Evolutionary conservation across 2,329 filamentous ascomycete species (phyloP).

Genomic region (Geoglossum cookeanum): DNA sequence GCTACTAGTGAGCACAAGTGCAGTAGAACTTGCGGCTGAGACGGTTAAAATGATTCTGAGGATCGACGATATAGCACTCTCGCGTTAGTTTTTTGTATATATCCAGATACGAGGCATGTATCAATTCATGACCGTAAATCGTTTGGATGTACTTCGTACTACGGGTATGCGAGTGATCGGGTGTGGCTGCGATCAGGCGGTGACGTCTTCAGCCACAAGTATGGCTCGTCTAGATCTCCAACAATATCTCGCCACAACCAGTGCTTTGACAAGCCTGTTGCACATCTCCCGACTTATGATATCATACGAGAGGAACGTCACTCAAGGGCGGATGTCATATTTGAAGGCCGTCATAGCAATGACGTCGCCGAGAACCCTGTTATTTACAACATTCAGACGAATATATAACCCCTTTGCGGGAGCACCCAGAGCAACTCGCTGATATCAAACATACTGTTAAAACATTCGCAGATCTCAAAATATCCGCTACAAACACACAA

Average conservation of each 20-base stretch:
- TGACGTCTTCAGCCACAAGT: not conserved
- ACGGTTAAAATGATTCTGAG: constrained; percentile 88
- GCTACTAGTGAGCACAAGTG: constrained; percentile 87
- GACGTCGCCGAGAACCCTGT: not conserved
- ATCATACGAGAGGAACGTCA: not conserved
- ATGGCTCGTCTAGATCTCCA: not conserved
- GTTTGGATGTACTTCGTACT: not conserved
- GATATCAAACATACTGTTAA: not conserved
- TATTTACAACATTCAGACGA: not conserved
- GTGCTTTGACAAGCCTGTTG: not conserved
- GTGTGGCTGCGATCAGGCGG: not conserved
- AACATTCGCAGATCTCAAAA: not conserved
- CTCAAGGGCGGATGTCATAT: not conserved
- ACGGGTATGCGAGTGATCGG: not conserved
- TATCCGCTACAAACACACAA: too few relatives aligned
- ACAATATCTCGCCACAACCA: not conserved
- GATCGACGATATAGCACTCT: constrained; percentile 46
- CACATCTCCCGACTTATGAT: not conserved
- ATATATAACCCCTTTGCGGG: not conserved
- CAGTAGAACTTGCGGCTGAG: constrained; percentile 90
- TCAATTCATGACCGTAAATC: not conserved
- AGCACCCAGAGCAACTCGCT: not conserved
- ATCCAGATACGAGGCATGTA: not conserved
- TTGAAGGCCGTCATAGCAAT: not conserved
- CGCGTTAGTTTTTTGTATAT: constrained; percentile 16